A percentile compares a stretch with the other conserved stretches of the same genome.
Evolutionary conservation across 305 asterid species (phyloP).

Genomic region (Fraxinus nigra): DNA sequence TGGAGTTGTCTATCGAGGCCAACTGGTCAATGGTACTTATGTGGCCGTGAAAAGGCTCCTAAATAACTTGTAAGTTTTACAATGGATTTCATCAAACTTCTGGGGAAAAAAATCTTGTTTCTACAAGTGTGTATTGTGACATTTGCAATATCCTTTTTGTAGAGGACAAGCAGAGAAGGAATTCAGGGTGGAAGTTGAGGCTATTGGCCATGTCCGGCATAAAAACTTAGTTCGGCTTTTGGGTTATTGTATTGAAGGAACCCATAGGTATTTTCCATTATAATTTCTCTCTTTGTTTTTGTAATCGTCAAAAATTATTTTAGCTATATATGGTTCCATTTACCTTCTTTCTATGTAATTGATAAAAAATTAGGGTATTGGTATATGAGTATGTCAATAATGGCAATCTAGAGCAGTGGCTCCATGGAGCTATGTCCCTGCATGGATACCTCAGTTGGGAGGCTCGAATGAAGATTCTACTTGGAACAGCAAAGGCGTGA

Average conservation of each 20-base stretch:
- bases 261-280: conserved; percentile 52
- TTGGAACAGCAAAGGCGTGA: conserved; percentile 85
- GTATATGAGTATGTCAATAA: conserved; percentile 73
- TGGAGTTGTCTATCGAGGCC: conserved; percentile 70
- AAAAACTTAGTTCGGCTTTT: conserved; percentile 74
- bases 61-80: conserved; percentile 58
- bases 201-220: conserved; percentile 82
- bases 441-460: conserved; percentile 78
- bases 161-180: conserved; percentile 91
- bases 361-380: conserved; percentile 45
- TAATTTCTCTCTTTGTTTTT: not conserved
- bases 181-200: conserved; percentile 84
- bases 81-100: not conserved
- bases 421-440: conserved; percentile 71
- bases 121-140: not conserved
- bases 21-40: conserved; percentile 50
- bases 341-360: not conserved
- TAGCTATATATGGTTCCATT: not conserved
- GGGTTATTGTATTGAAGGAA: conserved; percentile 84
- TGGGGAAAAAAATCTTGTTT: not conserved
- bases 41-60: conserved; percentile 75
- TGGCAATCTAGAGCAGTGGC: conserved; percentile 89
- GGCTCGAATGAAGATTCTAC: conserved; percentile 71
- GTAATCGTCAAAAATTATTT: not conserved
- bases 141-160: conserved; percentile 1